Evolutionary conservation across 805 yeast genomes (phyloP).

Genomic region (Wickerhamomyces xylosicus): DNA sequence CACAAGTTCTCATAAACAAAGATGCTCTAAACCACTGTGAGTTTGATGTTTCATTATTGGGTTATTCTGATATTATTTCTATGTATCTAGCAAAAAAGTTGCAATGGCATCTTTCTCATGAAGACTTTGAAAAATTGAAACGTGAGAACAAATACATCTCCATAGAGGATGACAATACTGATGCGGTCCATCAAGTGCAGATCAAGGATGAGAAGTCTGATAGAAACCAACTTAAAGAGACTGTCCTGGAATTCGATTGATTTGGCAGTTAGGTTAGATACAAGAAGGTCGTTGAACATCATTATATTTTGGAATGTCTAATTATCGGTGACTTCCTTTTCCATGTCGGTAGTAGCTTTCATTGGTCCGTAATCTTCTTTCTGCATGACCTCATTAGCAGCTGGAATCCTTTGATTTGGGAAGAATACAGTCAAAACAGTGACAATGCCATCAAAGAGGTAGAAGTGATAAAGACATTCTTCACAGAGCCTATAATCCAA

Average conservation of each 20-base stretch:
- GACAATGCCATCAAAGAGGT: slow-evolving; percentile 26
- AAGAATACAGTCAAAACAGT: slow-evolving; percentile 25
- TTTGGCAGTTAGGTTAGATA: too few relatives aligned
- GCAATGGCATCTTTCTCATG: slow-evolving; percentile 52
- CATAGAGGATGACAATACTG: neutral
- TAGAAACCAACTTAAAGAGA: too few relatives aligned
- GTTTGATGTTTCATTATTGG: slow-evolving; percentile 70
- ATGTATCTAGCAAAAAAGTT: slow-evolving; percentile 48
- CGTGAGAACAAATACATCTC: neutral
- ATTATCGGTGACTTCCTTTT: too few relatives aligned
- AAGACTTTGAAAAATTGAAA: slow-evolving; percentile 26
- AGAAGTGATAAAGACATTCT: slow-evolving; percentile 29
- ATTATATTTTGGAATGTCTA: too few relatives aligned
- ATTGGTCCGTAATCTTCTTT: slow-evolving; percentile 7
- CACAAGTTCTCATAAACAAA: slow-evolving; percentile 71
- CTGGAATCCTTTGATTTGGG: slow-evolving; percentile 33
- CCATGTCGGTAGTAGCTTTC: too few relatives aligned
- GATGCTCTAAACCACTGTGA: slow-evolving; percentile 69
- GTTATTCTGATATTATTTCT: slow-evolving; percentile 77
- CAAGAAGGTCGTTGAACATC: too few relatives aligned
- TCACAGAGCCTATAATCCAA: slow-evolving; percentile 26
- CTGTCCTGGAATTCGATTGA: too few relatives aligned
- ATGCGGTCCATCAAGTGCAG: neutral
- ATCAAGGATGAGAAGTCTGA: neutral
- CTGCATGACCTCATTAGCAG: slow-evolving; percentile 5